Conservation (phyloP, 257 asterid species). For the Perilla frutescens region DNA sequence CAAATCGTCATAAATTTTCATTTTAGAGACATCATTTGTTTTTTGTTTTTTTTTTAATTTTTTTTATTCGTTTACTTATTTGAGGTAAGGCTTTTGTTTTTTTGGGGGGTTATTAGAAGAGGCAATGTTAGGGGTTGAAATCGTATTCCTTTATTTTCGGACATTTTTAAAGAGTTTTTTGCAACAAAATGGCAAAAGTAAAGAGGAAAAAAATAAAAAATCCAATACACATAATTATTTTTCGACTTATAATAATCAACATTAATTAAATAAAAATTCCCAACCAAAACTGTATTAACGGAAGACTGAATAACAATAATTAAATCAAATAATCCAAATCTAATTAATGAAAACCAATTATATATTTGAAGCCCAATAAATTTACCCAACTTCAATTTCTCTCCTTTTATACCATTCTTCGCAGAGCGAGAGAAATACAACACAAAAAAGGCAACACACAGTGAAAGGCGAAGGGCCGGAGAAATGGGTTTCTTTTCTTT, state of each 20-base stretch:
- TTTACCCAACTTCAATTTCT: constrained; percentile 15
- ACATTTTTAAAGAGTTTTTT: not conserved
- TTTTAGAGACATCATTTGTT: too few relatives aligned
- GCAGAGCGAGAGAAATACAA: constrained; percentile 4
- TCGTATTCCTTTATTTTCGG: not conserved
- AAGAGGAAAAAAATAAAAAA: not conserved
- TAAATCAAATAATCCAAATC: constrained; percentile 4
- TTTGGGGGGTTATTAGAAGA: too few relatives aligned
- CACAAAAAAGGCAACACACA: constrained; percentile 27
- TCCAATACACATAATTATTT: not conserved
- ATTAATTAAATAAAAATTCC: not conserved
- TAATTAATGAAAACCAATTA: constrained; percentile 12
- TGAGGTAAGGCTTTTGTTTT: not conserved
- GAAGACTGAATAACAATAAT: not conserved
- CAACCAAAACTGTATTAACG: not conserved
- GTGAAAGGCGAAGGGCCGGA: constrained; percentile 27
- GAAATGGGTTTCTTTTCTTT: constrained; percentile 89
- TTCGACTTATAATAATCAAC: not conserved
- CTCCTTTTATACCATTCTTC: not conserved
- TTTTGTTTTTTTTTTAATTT: too few relatives aligned
- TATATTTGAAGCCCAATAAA: not conserved
- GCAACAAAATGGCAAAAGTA: not conserved
- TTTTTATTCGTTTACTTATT: not conserved
- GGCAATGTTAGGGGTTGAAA: not conserved
- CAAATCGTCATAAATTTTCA: too few relatives aligned